Conservation (phyloP, 768 basidiomycete genomes). For the Leccinellum luteum region DNA sequence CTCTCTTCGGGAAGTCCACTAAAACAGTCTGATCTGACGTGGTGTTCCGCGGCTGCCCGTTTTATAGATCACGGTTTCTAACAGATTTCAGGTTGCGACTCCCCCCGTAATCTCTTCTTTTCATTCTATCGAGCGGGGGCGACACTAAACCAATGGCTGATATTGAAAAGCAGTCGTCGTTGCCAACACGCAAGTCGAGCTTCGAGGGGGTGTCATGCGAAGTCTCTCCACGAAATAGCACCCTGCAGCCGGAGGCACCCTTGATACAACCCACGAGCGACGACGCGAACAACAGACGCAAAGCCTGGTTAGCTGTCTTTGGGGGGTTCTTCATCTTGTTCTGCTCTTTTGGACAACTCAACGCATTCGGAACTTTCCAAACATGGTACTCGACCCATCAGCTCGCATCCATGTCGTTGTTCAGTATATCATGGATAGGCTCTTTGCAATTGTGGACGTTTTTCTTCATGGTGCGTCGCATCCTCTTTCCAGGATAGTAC, state of each 20-base stretch:
- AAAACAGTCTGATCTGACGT: slow-evolving; percentile 26
- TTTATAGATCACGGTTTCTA: slow-evolving; percentile 26
- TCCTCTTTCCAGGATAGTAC: not conserved
- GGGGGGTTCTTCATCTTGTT: slow-evolving; percentile 67
- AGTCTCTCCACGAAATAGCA: slow-evolving; percentile 22
- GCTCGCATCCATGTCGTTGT: slow-evolving; percentile 46
- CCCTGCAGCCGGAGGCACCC: slow-evolving; percentile 19
- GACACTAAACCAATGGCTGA: slow-evolving; percentile 27
- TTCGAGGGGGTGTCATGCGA: slow-evolving; percentile 18
- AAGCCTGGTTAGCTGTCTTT: slow-evolving; percentile 49
- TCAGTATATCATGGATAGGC: slow-evolving; percentile 69
- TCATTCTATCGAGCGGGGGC: slow-evolving; percentile 5
- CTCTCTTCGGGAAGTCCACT: slow-evolving; percentile 21
- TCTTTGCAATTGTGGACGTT: slow-evolving; percentile 67
- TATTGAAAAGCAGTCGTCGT: slow-evolving; percentile 27
- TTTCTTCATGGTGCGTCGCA: slow-evolving; percentile 58
- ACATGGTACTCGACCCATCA: slow-evolving; percentile 65
- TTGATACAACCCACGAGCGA: slow-evolving; percentile 11
- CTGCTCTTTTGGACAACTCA: slow-evolving; percentile 71
- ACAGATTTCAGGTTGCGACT: slow-evolving; percentile 5
- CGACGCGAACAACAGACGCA: slow-evolving; percentile 12
- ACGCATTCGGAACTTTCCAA: slow-evolving; percentile 71
- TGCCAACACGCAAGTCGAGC: slow-evolving; percentile 20
- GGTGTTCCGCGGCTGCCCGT: slow-evolving; percentile 9
- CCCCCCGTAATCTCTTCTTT: slow-evolving; percentile 14